phyloP scores from a whole-genome alignment of 2,329 filamentous ascomycete genomes.

The Xylaria sp. region DNA sequence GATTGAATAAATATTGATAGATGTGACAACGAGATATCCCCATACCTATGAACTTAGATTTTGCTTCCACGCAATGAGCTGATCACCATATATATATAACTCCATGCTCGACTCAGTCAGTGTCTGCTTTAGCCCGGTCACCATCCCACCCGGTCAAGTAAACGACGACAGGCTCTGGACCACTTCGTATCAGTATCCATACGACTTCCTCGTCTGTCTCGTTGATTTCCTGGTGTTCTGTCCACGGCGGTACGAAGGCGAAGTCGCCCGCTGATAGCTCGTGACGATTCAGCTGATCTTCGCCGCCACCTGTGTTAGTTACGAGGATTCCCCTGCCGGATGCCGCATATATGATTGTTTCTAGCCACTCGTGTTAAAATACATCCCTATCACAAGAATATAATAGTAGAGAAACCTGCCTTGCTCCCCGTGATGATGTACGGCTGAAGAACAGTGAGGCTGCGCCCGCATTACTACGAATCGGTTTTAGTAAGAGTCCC shows the following conservation, averaged over 20 bases:
- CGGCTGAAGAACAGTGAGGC: conserved; percentile 68
- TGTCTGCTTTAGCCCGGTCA: conserved; percentile 52
- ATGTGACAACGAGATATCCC: conserved; percentile 13
- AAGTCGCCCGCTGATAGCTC: conserved; percentile 73
- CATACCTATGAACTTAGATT: conserved; percentile 19
- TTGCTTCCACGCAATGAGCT: conserved; percentile 30
- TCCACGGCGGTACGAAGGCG: conserved; percentile 75
- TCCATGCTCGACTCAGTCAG: conserved; percentile 40
- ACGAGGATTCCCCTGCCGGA: conserved; percentile 71
- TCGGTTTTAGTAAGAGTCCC: conserved; percentile 40
- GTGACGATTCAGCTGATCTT: conserved; percentile 62
- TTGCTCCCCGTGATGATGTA: conserved; percentile 78
- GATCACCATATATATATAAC: conserved; percentile 2
- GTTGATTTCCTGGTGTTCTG: conserved; percentile 77
- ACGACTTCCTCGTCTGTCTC: conserved; percentile 68
- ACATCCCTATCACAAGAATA: neutral
- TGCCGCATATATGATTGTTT: conserved; percentile 75
- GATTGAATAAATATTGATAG: conserved; percentile 19
- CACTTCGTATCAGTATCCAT: conserved; percentile 74
- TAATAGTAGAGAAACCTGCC: conserved; percentile 54
- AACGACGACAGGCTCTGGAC: conserved; percentile 68
- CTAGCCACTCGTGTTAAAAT: conserved; percentile 51
- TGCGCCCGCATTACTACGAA: conserved; percentile 69
- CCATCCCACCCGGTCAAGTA: conserved; percentile 73
- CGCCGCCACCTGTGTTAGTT: conserved; percentile 66